Base-by-base conservation (phyloP, 1,139 yeast genomes). In the Diutina ranongensis region DNA sequence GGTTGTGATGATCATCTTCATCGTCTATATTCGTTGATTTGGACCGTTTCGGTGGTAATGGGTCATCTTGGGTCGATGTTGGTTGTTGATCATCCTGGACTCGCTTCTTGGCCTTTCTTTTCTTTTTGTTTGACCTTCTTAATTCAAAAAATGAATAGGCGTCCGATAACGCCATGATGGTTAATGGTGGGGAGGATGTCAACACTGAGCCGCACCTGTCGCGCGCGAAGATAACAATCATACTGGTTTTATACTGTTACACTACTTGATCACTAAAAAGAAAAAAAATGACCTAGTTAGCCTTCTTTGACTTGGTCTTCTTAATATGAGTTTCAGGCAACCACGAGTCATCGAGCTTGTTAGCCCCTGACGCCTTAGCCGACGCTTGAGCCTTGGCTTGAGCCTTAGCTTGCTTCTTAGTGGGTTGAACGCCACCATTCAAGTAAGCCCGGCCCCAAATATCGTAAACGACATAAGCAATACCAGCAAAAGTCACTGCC, bases 391-490 rank as follows among this genome's bases (percentile, higher is more conserved):
- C 51, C 31, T 54, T 51, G 48, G 55, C 55, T 45, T 57, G 57
- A 35, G 56, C 56, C 25, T 20, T 31, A 16, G 44, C 22, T 21
- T 21, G 35, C 45, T 42, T 42, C 38, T 34, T 34, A 12, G 36
- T 20, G 34, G 63, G 61, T 25, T 75, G 70, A 41, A 72, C 68
- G 42, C 70, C 62, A 57, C 65, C 63, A 38, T 57, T 52, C 44
- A 73, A 51, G 55, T 72, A 74, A 25, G 56, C 53, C 52, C 64
- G 59, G 34, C 81, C 78, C 58, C 70, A 74, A 41, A 63, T 55
- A 46, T 58, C 63, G 62, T 75, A 77, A 46, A 60, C 57, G 49
- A 64, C 57, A 59, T 80, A 83, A 41, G 66, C 79, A 44, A 72
- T 55, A 33, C 67, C 76, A 45, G 66, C 80, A 36, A 80, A 50